A percentile compares a stretch with the other conserved stretches of the same genome.
phyloP scores from a whole-genome alignment of 2,329 filamentous ascomycete genomes.

The Colletotrichum orchidophilum region DNA sequence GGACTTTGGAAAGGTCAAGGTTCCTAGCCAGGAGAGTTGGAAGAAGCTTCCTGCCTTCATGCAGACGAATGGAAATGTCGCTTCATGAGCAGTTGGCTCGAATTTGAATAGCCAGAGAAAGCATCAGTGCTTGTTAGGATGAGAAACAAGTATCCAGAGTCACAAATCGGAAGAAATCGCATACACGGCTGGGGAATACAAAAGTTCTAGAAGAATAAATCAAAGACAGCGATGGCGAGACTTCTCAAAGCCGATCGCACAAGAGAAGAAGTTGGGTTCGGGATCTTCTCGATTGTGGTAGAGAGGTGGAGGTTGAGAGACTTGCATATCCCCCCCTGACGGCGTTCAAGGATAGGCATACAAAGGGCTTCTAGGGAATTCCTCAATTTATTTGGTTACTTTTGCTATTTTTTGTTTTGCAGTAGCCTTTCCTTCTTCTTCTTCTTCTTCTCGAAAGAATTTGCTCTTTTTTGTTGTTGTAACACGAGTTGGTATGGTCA shows the following conservation, averaged over 20 bases:
- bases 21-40: slow-evolving; percentile 65
- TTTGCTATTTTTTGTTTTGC: slow-evolving; percentile 7
- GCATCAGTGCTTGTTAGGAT: neutral
- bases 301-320: slow-evolving; percentile 2
- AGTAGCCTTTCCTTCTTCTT: neutral
- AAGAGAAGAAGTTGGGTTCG: slow-evolving; percentile 16
- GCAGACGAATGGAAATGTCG: slow-evolving; percentile 26
- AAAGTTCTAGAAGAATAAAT: slow-evolving; percentile 24
- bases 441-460: neutral
- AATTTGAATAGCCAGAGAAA: neutral
- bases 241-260: slow-evolving; percentile 1
- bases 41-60: slow-evolving; percentile 61
- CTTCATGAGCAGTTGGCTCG: neutral
- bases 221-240: slow-evolving; percentile 11
- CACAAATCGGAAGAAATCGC: slow-evolving; percentile 3
- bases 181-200: slow-evolving; percentile 23
- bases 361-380: slow-evolving; percentile 21
- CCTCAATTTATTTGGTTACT: slow-evolving; percentile 7
- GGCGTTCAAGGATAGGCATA: slow-evolving; percentile 33
- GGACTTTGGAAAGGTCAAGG: slow-evolving; percentile 82
- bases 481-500: neutral
- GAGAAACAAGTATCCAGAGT: slow-evolving; percentile 6
- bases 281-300: neutral
- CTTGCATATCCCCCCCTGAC: slow-evolving; percentile 18
- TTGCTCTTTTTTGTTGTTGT: neutral